These are phyloP conservation scores for Leishmania guyanensis DNA, from an alignment of 208 protist genomes.

Conservation along the genomic window DNA sequence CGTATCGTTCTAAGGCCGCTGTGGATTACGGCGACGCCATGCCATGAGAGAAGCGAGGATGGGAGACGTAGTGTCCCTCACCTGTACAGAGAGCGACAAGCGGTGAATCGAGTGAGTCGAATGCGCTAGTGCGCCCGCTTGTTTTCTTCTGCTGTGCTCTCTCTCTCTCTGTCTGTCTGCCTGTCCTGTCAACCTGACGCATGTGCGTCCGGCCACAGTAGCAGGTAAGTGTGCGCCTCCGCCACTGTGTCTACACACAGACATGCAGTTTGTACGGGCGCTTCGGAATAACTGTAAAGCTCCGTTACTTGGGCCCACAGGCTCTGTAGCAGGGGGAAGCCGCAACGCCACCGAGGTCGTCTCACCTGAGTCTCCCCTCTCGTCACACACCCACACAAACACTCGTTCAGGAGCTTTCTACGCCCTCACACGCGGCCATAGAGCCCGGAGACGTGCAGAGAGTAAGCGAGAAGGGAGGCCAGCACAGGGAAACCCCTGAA, in stretches of 20 bases:
- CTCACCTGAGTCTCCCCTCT: neutral
- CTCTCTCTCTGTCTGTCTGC: neutral
- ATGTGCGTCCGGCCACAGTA: neutral
- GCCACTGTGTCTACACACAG: too few relatives aligned
- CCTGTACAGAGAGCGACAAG: neutral
- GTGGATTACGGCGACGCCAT: neutral
- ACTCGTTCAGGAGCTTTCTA: neutral
- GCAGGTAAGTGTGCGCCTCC: too few relatives aligned
- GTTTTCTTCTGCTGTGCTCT: neutral
- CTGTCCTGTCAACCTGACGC: neutral
- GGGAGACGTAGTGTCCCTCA: neutral
- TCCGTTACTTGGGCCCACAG: neutral
- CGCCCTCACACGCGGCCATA: too few relatives aligned
- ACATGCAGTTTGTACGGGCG: too few relatives aligned
- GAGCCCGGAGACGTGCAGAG: too few relatives aligned
- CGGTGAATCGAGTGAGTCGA: neutral
- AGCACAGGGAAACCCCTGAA: too few relatives aligned
- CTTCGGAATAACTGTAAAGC: neutral
- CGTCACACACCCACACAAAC: neutral
- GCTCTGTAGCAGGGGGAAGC: neutral
- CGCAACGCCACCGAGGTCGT: neutral
- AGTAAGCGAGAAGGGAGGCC: too few relatives aligned
- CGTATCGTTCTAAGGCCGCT: slow-evolving; percentile 19
- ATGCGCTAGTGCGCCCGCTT: neutral
- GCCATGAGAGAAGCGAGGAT: neutral